phyloP scores from a whole-genome alignment of 1,284 basidiomycete genomes.

The Phaffia rhodozyma region DNA sequence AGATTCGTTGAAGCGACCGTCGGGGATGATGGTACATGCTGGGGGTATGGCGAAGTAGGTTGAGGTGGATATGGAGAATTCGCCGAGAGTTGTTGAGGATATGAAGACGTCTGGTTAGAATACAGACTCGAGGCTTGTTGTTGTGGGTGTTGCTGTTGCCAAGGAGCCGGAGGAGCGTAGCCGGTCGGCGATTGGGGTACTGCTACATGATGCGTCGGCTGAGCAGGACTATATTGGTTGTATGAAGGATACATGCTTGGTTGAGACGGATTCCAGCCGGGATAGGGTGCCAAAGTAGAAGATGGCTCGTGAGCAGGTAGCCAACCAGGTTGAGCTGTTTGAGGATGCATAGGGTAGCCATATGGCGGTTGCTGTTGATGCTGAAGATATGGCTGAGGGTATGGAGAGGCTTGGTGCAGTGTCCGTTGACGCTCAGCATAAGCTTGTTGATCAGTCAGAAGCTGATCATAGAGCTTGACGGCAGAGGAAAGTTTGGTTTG shows the following conservation, averaged over 20 bases:
- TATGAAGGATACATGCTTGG: slow-evolving; percentile 25
- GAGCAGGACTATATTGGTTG: too few relatives aligned
- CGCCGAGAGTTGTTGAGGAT: slow-evolving; percentile 17
- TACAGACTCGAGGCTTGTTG: slow-evolving; percentile 9
- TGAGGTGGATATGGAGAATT: slow-evolving; percentile 14
- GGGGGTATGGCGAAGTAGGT: background rate
- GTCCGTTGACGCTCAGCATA: slow-evolving; percentile 32
- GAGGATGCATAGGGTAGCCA: slow-evolving; percentile 22
- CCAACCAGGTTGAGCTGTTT: slow-evolving; percentile 10
- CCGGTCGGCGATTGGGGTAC: slow-evolving; percentile 24
- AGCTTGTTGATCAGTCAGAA: slow-evolving; percentile 63
- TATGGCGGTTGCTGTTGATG: slow-evolving; percentile 25
- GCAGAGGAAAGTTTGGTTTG: slow-evolving; percentile 84
- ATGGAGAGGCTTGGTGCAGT: slow-evolving; percentile 1
- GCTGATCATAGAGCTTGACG: slow-evolving; percentile 74
- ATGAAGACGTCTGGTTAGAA: background rate
- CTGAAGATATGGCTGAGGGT: slow-evolving; percentile 25
- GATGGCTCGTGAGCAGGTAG: slow-evolving; percentile 6
- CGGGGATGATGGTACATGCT: background rate
- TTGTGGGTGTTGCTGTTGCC: slow-evolving; percentile 15
- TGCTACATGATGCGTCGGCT: slow-evolving; percentile 23
- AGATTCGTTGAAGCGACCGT: background rate
- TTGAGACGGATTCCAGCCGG: slow-evolving; percentile 20
- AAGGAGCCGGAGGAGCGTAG: slow-evolving; percentile 10
- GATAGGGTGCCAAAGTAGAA: slow-evolving; percentile 24